Evolutionary conservation across 495 filamentous ascomycete species (phyloP).

Genomic region (Schizothecium vesticola): DNA sequence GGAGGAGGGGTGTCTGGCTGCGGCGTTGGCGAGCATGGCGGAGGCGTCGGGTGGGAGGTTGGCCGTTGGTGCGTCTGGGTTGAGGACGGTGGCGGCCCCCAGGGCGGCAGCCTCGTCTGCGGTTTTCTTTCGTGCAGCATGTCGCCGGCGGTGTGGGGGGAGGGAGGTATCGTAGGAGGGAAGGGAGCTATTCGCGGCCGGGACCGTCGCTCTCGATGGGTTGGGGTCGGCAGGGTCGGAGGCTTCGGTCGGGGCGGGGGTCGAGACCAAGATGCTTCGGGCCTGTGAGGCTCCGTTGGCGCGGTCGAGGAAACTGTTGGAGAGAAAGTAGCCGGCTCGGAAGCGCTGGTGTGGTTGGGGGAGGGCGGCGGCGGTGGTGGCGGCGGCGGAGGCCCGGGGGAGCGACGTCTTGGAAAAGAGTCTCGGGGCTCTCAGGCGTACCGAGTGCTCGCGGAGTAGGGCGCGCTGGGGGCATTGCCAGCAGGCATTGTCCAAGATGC

Average conservation of each 20-base stretch:
- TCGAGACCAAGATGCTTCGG: neutral
- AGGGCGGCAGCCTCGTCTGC: conserved; percentile 2
- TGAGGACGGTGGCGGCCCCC: neutral
- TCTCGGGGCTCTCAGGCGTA: conserved; percentile 1
- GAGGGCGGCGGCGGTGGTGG: conserved; percentile 10
- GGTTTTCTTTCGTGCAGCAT: conserved; percentile 29
- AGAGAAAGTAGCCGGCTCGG: conserved; percentile 37
- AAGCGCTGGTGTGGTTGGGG: conserved; percentile 21
- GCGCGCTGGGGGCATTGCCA: conserved; percentile 25
- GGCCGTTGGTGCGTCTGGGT: conserved; percentile 17
- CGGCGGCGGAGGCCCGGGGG: conserved; percentile 15
- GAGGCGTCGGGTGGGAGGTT: conserved; percentile 76
- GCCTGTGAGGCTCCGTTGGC: conserved; percentile 19
- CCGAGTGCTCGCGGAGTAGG: conserved; percentile 11
- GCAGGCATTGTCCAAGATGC: conserved; percentile 23
- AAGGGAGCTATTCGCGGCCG: neutral
- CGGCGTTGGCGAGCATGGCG: conserved; percentile 65
- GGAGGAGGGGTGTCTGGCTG: conserved; percentile 57
- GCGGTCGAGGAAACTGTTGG: conserved; percentile 33
- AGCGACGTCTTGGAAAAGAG: conserved; percentile 24
- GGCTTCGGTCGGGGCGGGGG: neutral
- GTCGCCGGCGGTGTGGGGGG: conserved; percentile 40
- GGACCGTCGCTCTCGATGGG: conserved; percentile 1
- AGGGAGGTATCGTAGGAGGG: conserved; percentile 12
- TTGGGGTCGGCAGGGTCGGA: conserved; percentile 5